A percentile compares a stretch with the other conserved stretches of the same genome.
Conservation (phyloP, 1,284 basidiomycete genomes). For the Cutaneotrichosporon sp. region DNA sequence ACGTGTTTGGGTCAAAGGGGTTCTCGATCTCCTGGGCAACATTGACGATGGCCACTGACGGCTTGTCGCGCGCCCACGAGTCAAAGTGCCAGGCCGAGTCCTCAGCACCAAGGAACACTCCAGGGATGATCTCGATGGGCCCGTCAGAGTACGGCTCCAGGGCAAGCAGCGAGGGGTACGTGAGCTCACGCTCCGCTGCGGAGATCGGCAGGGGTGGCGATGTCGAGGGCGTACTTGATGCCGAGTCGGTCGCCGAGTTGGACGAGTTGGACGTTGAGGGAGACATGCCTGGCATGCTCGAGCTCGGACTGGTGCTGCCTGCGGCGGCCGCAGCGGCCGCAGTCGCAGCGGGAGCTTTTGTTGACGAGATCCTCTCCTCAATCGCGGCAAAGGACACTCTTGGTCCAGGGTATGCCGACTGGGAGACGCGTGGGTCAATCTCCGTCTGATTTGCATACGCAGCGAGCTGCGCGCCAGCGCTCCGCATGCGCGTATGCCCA, state of each 20-base stretch:
- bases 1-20: constrained; percentile 61
- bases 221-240: constrained; percentile 21
- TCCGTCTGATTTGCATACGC: constrained; percentile 11
- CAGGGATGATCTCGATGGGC: constrained; percentile 83
- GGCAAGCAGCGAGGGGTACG: not conserved
- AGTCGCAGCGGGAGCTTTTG: not conserved
- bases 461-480: constrained; percentile 26
- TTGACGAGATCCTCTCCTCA: constrained; percentile 22
- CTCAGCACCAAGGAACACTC: constrained; percentile 89
- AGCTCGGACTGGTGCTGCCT: constrained; percentile 6
- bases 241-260: constrained; percentile 20
- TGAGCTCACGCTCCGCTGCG: constrained; percentile 14
- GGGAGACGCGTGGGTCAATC: constrained; percentile 24
- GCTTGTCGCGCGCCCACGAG: constrained; percentile 27
- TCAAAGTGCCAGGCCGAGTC: constrained; percentile 69
- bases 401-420: constrained; percentile 24
- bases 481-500: constrained; percentile 32
- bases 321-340: not conserved
- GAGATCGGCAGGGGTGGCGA: constrained; percentile 18
- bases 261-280: constrained; percentile 22
- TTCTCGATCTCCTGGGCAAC: constrained; percentile 90
- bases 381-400: constrained; percentile 29
- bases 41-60: constrained; percentile 64
- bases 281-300: constrained; percentile 17
- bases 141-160: constrained; percentile 72